phyloP scores from a whole-genome alignment of 495 filamentous ascomycete genomes.

The Echria macrotheca region DNA sequence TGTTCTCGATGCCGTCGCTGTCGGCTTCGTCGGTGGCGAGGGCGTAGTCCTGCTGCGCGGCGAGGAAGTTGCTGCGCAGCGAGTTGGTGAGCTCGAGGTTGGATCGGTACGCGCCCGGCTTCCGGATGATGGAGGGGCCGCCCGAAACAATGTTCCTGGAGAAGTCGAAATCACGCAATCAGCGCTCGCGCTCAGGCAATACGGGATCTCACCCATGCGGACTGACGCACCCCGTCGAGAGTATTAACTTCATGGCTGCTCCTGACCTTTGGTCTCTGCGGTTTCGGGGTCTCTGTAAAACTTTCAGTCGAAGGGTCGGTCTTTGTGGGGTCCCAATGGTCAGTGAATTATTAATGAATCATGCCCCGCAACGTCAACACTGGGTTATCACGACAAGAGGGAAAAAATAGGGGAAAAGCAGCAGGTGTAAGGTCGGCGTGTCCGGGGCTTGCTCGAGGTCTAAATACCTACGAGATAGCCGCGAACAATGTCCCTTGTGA shows the following conservation, averaged over 20 bases:
- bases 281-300: too few species aligned
- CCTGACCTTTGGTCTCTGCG: too few species aligned
- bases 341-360: constrained; percentile 28
- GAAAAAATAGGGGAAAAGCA: too few species aligned
- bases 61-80: constrained; percentile 73
- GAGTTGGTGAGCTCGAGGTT: constrained; percentile 84
- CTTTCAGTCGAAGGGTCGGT: background rate
- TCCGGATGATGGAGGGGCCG: constrained; percentile 74
- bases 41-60: constrained; percentile 58
- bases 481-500: constrained; percentile 1
- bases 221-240: constrained; percentile 73
- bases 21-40: constrained; percentile 35
- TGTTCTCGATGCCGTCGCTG: constrained; percentile 39
- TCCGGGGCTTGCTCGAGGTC: constrained; percentile 5
- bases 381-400: background rate
- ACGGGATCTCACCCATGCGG: constrained; percentile 4
- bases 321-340: constrained; percentile 19
- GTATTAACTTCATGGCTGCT: constrained; percentile 74
- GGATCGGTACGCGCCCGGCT: constrained; percentile 65
- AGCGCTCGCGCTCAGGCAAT: constrained; percentile 13
- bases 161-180: constrained; percentile 17
- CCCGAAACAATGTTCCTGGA: constrained; percentile 78
- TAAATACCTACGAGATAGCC: constrained; percentile 5
- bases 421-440: background rate
- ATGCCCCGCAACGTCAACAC: constrained; percentile 21